Evolutionary conservation across 768 basidiomycete genomes (phyloP), one percentile per base, ranked within the genome.

Genomic region (Suillus occidentalis): DNA sequence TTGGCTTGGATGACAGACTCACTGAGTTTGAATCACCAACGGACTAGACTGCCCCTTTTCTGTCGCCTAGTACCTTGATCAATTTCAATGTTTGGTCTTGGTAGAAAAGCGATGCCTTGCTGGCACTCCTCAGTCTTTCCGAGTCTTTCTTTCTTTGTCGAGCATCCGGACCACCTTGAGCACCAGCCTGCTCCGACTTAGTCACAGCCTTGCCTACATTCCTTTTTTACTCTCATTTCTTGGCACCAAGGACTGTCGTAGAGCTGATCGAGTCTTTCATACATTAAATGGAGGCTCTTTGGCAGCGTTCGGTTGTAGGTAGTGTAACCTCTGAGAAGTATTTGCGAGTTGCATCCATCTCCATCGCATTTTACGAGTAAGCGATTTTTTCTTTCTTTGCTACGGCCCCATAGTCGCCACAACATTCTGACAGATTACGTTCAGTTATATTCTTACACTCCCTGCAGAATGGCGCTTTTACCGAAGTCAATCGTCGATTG

Each of bases 321-420:
- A 49, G 25, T 20, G 8, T 52, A 10, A 52, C 25, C 8, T 65
- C 76, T 22, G 74, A 75, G 70, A 70, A 64, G 60, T 79, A 76
- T 67, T 64, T 80, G 60, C 76, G 79, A 39, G 68, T 79, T 60
- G 68, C 73, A 52, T 75, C 79, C 20, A 65, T 80, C 60, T 75
- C 80, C 9, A 74, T 80, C 60, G 78, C 76, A 20, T 70, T 70
- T 37, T 80, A 81, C 66, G 80, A 80, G 79, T 79, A 16, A 55
- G 79, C 25, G 22, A 2, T 74, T 22, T 10, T 55, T 43, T 13
- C 2, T 18, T 34, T 2, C 31, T 49, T 28, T 53, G 25, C 25
- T 16, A 14, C 20, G 18, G 25, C n/a, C 16, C 6, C 6, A 18
- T 52, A 57, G 52, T 31, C 8, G 34, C 8, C 34, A 8, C 34